Conservation (phyloP, 176 grass and related monocot genomes). For the Zoysia japonica region DNA sequence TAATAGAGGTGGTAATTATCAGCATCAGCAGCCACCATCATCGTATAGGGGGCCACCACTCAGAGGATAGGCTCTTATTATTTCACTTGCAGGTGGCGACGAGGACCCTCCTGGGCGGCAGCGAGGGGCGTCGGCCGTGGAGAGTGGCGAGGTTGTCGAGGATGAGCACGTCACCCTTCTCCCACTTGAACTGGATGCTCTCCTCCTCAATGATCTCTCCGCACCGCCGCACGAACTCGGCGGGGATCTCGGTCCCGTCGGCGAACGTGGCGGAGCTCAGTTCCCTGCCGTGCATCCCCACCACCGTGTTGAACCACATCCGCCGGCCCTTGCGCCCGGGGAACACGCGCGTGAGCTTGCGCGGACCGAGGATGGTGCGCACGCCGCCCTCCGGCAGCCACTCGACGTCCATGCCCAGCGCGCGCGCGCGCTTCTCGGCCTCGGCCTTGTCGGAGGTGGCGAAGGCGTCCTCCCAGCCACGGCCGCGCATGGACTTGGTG, state of each 20-base stretch:
- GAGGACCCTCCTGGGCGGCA: conserved; percentile 58
- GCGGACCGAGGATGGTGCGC: conserved; percentile 44
- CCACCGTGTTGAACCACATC: conserved; percentile 79
- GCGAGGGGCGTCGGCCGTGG: conserved; percentile 53
- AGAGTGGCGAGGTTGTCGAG: conserved; percentile 61
- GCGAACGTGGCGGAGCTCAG: conserved; percentile 50
- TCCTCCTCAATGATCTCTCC: conserved; percentile 74
- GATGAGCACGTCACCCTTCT: conserved; percentile 64
- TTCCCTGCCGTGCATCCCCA: conserved; percentile 66
- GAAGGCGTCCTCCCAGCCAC: conserved; percentile 75
- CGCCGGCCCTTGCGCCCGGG: conserved; percentile 24
- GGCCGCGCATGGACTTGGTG: conserved; percentile 56
- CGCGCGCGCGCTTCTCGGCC: conserved; percentile 43
- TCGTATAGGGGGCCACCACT: no score
- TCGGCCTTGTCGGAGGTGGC: conserved; percentile 51
- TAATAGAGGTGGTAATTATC: no score
- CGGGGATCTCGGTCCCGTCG: conserved; percentile 57
- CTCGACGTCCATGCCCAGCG: conserved; percentile 60
- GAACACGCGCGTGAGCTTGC: conserved; percentile 55
- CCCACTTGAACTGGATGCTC: conserved; percentile 73
- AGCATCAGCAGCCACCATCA: no score
- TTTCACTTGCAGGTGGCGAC: conserved; percentile 48
- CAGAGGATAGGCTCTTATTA: no score
- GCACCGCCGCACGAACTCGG: conserved; percentile 48
- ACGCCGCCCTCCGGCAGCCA: conserved; percentile 50